A percentile compares a stretch with the other conserved stretches of the same genome.
Evolutionary conservation across 1,139 yeast species (phyloP).

Genomic region (Sugiyamaella sp.): DNA sequence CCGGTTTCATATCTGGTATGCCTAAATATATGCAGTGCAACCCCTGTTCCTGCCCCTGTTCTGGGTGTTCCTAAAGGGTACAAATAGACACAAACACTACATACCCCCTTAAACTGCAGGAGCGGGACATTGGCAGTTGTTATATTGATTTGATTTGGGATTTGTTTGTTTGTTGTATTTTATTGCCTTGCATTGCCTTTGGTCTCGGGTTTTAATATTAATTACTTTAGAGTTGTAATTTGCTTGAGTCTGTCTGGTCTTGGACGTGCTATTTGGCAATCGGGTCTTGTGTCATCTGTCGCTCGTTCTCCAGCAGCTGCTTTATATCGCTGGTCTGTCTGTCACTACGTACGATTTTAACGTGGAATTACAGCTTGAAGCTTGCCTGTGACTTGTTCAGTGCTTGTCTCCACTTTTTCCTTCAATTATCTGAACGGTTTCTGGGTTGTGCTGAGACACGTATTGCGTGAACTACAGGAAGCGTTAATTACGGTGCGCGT

Average conservation of each 20-base stretch:
- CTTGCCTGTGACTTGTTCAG: too few species aligned
- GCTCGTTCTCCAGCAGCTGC: background rate
- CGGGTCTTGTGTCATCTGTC: background rate
- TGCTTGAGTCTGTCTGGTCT: too few species aligned
- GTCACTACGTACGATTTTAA: too few species aligned
- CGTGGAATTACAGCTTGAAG: too few species aligned
- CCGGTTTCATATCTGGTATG: constrained; percentile 7
- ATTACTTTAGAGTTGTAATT: background rate
- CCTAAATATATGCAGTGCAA: constrained; percentile 4
- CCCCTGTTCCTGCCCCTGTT: constrained; percentile 12
- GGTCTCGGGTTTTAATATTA: background rate
- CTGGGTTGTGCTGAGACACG: background rate
- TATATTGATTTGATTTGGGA: background rate
- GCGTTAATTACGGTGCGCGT: background rate
- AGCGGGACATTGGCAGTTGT: background rate
- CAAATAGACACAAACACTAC: constrained; percentile 13
- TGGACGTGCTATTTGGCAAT: background rate
- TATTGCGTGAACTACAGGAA: too few species aligned
- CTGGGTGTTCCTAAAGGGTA: constrained; percentile 8
- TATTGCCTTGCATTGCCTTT: too few species aligned
- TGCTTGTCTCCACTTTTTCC: too few species aligned
- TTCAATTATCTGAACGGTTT: too few species aligned
- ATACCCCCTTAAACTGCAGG: constrained; percentile 15
- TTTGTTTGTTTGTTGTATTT: background rate
- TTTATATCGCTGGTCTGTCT: background rate